Conservation (phyloP, 306 rosid species). For the Cicer yamashitae region DNA sequence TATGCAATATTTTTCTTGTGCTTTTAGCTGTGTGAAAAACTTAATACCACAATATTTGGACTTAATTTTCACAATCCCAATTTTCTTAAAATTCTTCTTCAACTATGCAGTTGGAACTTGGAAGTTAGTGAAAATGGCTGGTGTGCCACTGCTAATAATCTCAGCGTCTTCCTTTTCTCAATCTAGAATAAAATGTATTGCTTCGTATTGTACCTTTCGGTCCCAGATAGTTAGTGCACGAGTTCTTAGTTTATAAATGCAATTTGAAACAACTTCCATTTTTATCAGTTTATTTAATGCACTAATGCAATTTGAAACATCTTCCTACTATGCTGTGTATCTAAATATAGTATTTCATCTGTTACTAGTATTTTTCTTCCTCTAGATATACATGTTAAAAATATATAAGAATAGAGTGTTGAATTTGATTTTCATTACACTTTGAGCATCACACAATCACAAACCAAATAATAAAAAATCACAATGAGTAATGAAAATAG, state of each 20-base stretch:
- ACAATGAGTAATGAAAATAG: no score
- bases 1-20: slow-evolving; percentile 24
- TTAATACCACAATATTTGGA: not conserved
- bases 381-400: not conserved
- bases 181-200: slow-evolving; percentile 9
- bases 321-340: not conserved
- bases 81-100: not conserved
- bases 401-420: not conserved
- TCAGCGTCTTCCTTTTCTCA: not conserved
- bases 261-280: not conserved
- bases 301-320: not conserved
- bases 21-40: slow-evolving; percentile 32
- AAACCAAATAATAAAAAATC: no score
- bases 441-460: slow-evolving; percentile 1
- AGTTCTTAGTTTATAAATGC: slow-evolving; percentile 15
- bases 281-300: not conserved
- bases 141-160: not conserved
- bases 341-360: not conserved
- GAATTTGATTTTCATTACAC: not conserved
- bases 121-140: slow-evolving; percentile 22
- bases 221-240: not conserved
- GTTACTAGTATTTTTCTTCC: not conserved
- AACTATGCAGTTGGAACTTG: slow-evolving; percentile 32
- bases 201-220: not conserved
- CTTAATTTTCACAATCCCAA: not conserved